Base-by-base conservation (phyloP, 257 asterid species). In the Perilla frutescens region DNA sequence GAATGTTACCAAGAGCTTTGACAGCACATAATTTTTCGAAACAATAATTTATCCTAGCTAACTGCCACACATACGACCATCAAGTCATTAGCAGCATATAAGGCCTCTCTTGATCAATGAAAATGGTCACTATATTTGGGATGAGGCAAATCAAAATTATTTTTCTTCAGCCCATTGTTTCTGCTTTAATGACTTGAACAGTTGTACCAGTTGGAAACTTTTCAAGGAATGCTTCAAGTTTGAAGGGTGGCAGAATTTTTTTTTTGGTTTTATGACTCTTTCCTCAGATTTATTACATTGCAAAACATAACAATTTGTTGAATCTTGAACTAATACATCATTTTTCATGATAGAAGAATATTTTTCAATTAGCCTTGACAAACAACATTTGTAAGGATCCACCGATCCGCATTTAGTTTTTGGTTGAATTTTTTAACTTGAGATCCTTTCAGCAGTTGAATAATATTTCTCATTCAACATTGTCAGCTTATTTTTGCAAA, bases 401-500 rank as follows among this genome's bases (percentile, higher is more conserved):
- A 14, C 1, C 20, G 14, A 48, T 20, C 37, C 49, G 10, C 1
- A 37, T 59, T 4, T 45, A 44, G 62, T 13, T 61, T 47, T 44
- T n/a, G 12, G 11, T 40, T 61, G 6, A 45, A n/a, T 10, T 45
- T 45, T 62, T 12, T 41, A 61, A 41, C 11, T 1, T 26, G 14
- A 76, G 72, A 62, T 62, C 76, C 66, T 69, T 60, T 9, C 14
- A 15, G 51, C 14, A 9, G 36, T 40, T 66, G 39, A 40, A 49
- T 37, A 51, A 59, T 50, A 36, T 40, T 20, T 67, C 20, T 7
- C 9, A 7, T 58, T 32, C 53, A 54, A 61, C 13, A 0, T n/a
- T 14, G 45, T 34, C 47, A 58, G 7, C 14, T 50, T 41, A 61
- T 51, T 34, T 39, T 62, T 45, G 31, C 40, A 64, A 9, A 54